A percentile compares a stretch with the other conserved stretches of the same genome.
Conservation (phyloP, 163 green algal genomes). For the Scenedesmus sp. region DNA sequence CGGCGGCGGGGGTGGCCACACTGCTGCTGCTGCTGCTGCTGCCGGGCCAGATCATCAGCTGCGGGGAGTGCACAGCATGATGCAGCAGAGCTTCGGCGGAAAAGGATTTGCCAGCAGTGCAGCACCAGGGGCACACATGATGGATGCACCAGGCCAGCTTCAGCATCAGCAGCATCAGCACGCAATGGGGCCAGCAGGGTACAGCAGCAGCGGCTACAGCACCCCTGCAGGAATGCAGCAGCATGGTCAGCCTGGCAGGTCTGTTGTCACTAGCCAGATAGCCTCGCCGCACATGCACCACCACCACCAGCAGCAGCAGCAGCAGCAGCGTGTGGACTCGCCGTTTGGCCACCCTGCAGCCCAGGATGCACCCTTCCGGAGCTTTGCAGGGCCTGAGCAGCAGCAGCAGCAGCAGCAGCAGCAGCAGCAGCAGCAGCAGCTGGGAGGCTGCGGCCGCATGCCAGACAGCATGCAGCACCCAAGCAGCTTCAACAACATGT, state of each 20-base stretch:
- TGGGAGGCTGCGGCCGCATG: background rate
- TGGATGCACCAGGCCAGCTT: background rate
- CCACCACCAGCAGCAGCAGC: background rate
- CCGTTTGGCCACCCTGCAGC: constrained; percentile 23
- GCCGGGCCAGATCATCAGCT: background rate
- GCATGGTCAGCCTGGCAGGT: background rate
- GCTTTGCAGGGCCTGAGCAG: background rate
- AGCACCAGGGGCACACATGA: background rate
- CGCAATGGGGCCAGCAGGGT: background rate
- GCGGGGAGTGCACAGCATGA: background rate
- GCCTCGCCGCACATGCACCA: background rate
- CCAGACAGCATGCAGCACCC: background rate
- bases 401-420: background rate
- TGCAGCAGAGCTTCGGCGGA: constrained; percentile 1
- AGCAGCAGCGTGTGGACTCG: constrained; percentile 11
- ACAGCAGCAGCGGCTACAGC: background rate
- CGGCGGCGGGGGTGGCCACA: background rate
- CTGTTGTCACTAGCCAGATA: background rate
- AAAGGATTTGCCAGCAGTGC: background rate
- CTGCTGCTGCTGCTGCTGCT: background rate
- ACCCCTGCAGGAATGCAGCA: background rate
- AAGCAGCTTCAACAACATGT: background rate
- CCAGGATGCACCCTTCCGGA: constrained; percentile 17
- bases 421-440: too few relatives aligned
- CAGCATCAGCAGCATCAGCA: constrained; percentile 11